Evolutionary conservation across 225 moss, liverwort and hornwort genomes (phyloP), one percentile per base, ranked within the genome.

Genomic region (Pleurozium schreberi): DNA sequence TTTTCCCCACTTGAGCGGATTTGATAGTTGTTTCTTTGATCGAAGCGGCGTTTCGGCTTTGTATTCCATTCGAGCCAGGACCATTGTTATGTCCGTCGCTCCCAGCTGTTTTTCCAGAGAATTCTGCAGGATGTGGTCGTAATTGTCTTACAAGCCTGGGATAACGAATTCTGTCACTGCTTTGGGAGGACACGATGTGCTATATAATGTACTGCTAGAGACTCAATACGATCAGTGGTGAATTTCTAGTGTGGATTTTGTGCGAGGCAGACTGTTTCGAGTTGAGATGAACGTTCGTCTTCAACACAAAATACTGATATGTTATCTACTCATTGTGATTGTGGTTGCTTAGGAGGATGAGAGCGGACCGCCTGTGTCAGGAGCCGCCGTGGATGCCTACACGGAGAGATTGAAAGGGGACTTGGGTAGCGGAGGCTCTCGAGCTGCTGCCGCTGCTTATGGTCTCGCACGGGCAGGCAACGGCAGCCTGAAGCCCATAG

Each of bases 391-490:
- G 90, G 93, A 93, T 90, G 93, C 93, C 4, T 93, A 93, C 83
- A 93, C 93, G 52, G 93, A 93, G 85, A 92, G 96, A 88, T 92
- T 99, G 89, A 96, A 99, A 91, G 97, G 99, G 89, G 96, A 95
- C 34, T 89, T 99, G 70, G 95, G 96, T 91, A 95, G 94, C 68
- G 95, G 92, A 74, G 92, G 89, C 40, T 91, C 94, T 57, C 93
- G 89, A 87, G 92, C 95, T 68, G 95, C 93, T 58, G 96, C 96
- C 68, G 96, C 94, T 84, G 93, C 95, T 75, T 96, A 94, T 88
- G 95, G 95, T 50, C 93, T 95, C 49, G 91, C 91, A 78, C 94
- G 95, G 82, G 89, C 97, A 85, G 96, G 99, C 60, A 99, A 97
- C 87, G 95, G 95, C 67, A 94, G 91, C 79, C 75, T 93, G 81